Percentiles rank a stretch among this genome's conserved stretches.
Conservation (phyloP, 78 protist species). For the Dictyostelium brefeldianum region DNA sequence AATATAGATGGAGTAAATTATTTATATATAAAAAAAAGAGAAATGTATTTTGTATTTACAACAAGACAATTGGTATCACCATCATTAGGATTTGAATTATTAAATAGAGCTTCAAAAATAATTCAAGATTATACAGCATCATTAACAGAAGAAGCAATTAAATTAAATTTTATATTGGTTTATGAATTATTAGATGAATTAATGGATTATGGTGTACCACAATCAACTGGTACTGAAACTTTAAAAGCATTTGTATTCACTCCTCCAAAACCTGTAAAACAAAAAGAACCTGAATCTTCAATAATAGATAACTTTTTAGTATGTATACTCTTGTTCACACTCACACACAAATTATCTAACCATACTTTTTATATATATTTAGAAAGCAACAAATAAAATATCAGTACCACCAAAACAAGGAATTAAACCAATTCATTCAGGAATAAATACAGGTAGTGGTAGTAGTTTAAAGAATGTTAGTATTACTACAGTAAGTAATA, state of each 20-base stretch:
- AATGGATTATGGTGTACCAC: conserved; percentile 90
- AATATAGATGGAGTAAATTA: conserved; percentile 87
- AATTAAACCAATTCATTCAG: conserved; percentile 58
- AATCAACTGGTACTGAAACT: conserved; percentile 89
- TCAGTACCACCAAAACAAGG: conserved; percentile 32
- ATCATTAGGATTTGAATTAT: conserved; percentile 85
- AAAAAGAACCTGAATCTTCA: conserved; percentile 6
- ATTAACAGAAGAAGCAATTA: conserved; percentile 89
- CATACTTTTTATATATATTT: neutral
- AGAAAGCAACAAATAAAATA: conserved; percentile 55
- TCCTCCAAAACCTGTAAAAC: conserved; percentile 37
- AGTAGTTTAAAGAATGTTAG: neutral
- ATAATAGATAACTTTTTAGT: conserved; percentile 51
- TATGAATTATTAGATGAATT: conserved; percentile 96
- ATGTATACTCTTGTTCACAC: neutral
- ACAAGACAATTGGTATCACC: conserved; percentile 90
- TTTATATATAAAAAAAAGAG: conserved; percentile 74
- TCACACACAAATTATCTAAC: too few species aligned
- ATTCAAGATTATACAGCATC: conserved; percentile 84
- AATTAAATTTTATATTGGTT: conserved; percentile 92
- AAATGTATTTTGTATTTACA: conserved; percentile 89
- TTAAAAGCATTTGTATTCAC: conserved; percentile 88
- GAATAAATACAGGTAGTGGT: neutral
- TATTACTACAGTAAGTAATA: neutral
- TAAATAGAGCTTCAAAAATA: conserved; percentile 80